Percentiles rank a stretch among this genome's conserved stretches.
These are phyloP conservation scores for Graphilbum ipis-grandicollis DNA, from an alignment of 2,329 filamentous ascomycete species.

Conservation along the genomic window DNA sequence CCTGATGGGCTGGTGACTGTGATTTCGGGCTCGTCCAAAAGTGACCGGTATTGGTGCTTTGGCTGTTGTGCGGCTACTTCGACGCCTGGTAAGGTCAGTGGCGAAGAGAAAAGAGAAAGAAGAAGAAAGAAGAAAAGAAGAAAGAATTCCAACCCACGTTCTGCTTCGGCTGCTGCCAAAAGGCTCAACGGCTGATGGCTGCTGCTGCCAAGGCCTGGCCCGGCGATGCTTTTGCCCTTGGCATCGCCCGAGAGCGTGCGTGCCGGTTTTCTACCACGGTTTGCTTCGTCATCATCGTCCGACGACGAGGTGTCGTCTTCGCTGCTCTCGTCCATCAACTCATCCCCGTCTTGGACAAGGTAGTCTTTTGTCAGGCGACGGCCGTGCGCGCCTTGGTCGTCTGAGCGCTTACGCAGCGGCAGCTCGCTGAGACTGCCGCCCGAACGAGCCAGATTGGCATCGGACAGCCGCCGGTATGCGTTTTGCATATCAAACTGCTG, in stretches of 20 bases:
- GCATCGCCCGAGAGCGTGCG: slow-evolving; percentile 24
- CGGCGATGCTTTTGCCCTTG: neutral
- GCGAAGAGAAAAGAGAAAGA: neutral
- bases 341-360: slow-evolving; percentile 45
- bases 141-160: slow-evolving; percentile 38
- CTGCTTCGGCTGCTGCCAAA: slow-evolving; percentile 60
- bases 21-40: slow-evolving; percentile 49
- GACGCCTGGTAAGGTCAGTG: slow-evolving; percentile 21
- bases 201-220: neutral
- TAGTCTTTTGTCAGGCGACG: slow-evolving; percentile 54
- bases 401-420: slow-evolving; percentile 29
- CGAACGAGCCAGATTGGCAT: slow-evolving; percentile 49
- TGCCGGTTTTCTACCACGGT: slow-evolving; percentile 38
- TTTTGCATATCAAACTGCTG: slow-evolving; percentile 48
- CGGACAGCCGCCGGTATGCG: slow-evolving; percentile 54
- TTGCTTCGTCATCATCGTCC: slow-evolving; percentile 45
- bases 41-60: slow-evolving; percentile 40
- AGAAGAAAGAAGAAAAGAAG: neutral
- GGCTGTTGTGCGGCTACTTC: slow-evolving; percentile 32
- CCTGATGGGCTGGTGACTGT: slow-evolving; percentile 46
- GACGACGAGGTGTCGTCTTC: slow-evolving; percentile 44
- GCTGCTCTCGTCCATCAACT: slow-evolving; percentile 47
- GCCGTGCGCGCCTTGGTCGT: slow-evolving; percentile 19
- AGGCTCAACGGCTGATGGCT: slow-evolving; percentile 37
- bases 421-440: slow-evolving; percentile 45